Conservation (phyloP, 768 basidiomycete genomes). For the Serendipita sp. region DNA sequence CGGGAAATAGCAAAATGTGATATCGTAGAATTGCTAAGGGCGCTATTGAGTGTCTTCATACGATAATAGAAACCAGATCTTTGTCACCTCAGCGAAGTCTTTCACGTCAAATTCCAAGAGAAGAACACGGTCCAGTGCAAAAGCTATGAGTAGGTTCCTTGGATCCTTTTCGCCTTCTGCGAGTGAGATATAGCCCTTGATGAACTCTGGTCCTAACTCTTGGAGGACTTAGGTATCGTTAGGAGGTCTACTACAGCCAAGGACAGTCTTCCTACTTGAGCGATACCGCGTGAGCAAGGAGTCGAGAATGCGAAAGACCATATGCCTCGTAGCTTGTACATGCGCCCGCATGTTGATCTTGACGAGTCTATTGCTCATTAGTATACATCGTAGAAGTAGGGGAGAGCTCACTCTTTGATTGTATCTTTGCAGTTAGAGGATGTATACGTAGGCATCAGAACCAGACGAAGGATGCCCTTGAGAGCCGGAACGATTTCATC, state of each 20-base stretch:
- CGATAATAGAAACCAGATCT: background rate
- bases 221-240: conserved; percentile 37
- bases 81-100: conserved; percentile 54
- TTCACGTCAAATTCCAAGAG: conserved; percentile 75
- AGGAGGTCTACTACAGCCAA: background rate
- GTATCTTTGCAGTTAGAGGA: conserved; percentile 47
- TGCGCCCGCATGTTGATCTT: conserved; percentile 69
- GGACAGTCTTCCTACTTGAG: conserved; percentile 30
- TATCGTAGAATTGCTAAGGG: conserved; percentile 70
- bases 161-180: conserved; percentile 97
- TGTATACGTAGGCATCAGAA: conserved; percentile 43
- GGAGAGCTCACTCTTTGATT: conserved; percentile 36
- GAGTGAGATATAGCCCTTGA: conserved; percentile 58
- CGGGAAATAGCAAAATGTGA: conserved; percentile 96
- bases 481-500: conserved; percentile 73
- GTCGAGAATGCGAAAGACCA: conserved; percentile 70
- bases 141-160: conserved; percentile 77
- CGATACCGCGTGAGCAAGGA: conserved; percentile 54
- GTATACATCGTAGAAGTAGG: conserved; percentile 4
- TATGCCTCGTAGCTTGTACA: conserved; percentile 65
- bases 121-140: conserved; percentile 73
- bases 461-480: conserved; percentile 53
- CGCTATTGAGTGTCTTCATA: background rate
- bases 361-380: conserved; percentile 5
- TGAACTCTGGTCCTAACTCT: conserved; percentile 51